Base-by-base conservation (phyloP, 192 early-diverging fungal genomes). In the Kickxella alabastrina region DNA sequence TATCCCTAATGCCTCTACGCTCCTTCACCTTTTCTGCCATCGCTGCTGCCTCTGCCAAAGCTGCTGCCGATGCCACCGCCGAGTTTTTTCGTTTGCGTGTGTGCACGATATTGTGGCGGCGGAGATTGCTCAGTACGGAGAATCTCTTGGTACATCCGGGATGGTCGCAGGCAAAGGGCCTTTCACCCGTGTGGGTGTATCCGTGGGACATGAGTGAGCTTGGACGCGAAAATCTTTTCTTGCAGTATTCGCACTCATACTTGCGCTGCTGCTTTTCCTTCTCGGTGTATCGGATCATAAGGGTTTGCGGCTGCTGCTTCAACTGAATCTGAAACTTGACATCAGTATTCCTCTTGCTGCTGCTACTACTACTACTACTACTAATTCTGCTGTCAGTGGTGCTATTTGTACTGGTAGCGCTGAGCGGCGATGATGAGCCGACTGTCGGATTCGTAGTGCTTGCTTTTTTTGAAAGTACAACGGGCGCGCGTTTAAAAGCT, bases 101-200 rank as follows among this genome's bases (percentile, higher is more conserved):
- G 19, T 74, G 71, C 15, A 74, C 71, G 13, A 62, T 53, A 32
- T 57, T 46, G 70, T 90, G 88, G 15, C 88, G 80, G 14, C 88
- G 79, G 58, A 89, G 83, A 32, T 90, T 90, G 48, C 86, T 87
- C 40, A 83, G 82, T 17, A 90, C 88, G 10, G 84, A 86, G 59
- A 90, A 90, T 43, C 81, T 79, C 44, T 85, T 80, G 14, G 80
- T 83, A 47, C 88, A 90, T 9, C 52, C 63, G 3, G 60, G 55
- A 29, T 54, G 57, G 17, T 76, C 65, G 40, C 82, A 84, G 22
- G 69, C 78, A 49, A 78, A 84, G 15, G 82, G 82, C 9, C 72
- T 68, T 38, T 84, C 81, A 3, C 82, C 82, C 6, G 82, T 84
- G 38, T 84, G 82, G 0, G 82, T 80, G 59, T 84, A 81, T 5